A percentile compares a stretch with the other conserved stretches of the same genome.
Conservation (phyloP, 768 basidiomycete genomes). For the Mycena vulgaris region DNA sequence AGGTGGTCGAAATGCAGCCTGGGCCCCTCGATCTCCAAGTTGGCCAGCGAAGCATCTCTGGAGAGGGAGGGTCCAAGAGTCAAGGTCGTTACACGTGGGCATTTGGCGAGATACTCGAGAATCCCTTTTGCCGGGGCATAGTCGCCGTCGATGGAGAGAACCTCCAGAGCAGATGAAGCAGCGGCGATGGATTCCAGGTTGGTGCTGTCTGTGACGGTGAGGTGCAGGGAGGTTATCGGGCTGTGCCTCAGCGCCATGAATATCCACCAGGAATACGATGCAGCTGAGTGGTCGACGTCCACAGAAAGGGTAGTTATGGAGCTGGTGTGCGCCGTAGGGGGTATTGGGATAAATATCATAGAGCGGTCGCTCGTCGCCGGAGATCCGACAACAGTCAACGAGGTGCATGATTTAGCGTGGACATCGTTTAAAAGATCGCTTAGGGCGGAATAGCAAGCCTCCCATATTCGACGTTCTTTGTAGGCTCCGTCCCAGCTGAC, state of each 20-base stretch:
- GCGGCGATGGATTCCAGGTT: background rate
- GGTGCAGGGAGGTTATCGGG: background rate
- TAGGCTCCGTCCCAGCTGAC: background rate
- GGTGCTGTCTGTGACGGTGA: background rate
- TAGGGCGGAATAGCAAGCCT: constrained; percentile 2
- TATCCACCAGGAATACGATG: constrained; percentile 2
- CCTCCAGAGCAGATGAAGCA: background rate
- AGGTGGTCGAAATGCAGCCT: background rate
- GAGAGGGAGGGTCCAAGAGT: background rate
- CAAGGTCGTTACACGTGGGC: background rate
- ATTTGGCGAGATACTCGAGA: background rate
- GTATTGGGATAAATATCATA: background rate
- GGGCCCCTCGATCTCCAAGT: no score
- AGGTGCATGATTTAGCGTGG: background rate
- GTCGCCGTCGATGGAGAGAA: background rate
- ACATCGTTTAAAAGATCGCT: background rate
- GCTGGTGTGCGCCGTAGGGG: background rate
- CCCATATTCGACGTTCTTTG: background rate
- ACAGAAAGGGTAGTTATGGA: background rate
- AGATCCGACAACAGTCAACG: constrained; percentile 1
- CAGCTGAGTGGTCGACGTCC: background rate
- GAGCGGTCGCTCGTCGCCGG: background rate
- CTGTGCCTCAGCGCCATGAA: background rate
- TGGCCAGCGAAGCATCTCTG: background rate
- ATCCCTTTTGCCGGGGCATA: background rate